Conservation (phyloP, 78 protist genomes). For the Trichosphaerium sp. region DNA sequence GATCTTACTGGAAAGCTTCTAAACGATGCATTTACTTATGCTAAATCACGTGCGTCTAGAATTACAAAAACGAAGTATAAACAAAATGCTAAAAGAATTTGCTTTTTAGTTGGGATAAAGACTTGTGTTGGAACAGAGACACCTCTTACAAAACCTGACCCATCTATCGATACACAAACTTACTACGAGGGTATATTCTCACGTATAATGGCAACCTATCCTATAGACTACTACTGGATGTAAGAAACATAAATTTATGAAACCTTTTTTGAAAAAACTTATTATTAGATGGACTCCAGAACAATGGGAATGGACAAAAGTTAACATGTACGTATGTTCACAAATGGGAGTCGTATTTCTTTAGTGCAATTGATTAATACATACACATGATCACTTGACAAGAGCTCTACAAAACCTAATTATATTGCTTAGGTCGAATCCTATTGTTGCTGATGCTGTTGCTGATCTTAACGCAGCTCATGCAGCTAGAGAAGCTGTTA, state of each 20-base stretch:
- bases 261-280: not conserved
- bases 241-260: not conserved
- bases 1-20: not conserved
- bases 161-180: not conserved
- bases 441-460: not conserved
- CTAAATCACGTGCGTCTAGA: too few species aligned
- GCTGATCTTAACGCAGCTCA: not conserved
- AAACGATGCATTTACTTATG: not conserved
- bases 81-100: too few species aligned
- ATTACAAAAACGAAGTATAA: too few species aligned
- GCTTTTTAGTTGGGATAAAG: not conserved
- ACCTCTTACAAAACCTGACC: not conserved
- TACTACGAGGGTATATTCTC: not conserved
- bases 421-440: too few species aligned
- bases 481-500: not conserved
- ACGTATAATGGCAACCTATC: not conserved
- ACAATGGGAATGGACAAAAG: not conserved
- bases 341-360: too few species aligned
- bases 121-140: not conserved
- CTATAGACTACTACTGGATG: not conserved
- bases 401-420: too few species aligned
- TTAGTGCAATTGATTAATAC: too few species aligned
- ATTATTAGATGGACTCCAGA: not conserved
- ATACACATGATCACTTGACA: too few species aligned
- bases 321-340: too few species aligned